Percentiles rank a stretch among this genome's conserved stretches.
Evolutionary conservation across 1,284 basidiomycete species (phyloP).

Genomic region (Ustilago bromivora): DNA sequence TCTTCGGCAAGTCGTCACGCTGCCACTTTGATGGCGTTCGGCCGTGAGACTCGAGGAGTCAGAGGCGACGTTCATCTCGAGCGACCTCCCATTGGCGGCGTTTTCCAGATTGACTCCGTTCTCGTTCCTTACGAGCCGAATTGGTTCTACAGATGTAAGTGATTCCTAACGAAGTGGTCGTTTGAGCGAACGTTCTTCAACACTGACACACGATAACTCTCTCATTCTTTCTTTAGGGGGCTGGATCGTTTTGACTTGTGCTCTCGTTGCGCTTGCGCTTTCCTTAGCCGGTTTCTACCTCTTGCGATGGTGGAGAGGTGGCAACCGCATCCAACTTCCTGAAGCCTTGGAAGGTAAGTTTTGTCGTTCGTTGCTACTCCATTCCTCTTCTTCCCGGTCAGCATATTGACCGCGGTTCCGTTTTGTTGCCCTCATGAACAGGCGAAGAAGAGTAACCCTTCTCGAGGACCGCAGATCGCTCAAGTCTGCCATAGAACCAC

Average conservation of each 20-base stretch:
- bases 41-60: conserved; percentile 76
- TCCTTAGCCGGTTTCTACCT: conserved; percentile 6
- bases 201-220: not conserved
- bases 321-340: conserved; percentile 35
- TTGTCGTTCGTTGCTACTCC: not conserved
- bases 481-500: not conserved
- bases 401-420: not conserved
- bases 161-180: not conserved
- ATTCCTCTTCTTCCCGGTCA: not conserved
- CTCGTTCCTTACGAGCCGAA: conserved; percentile 84
- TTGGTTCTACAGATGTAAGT: conserved; percentile 65
- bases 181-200: not conserved
- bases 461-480: not conserved
- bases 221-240: conserved; percentile 26
- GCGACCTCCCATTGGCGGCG: conserved; percentile 73
- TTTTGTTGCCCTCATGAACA: conserved; percentile 2
- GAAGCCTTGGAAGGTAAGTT: conserved; percentile 42
- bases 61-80: conserved; percentile 10
- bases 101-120: conserved; percentile 86
- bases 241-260: conserved; percentile 33
- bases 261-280: not conserved
- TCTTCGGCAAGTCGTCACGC: conserved; percentile 77
- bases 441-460: conserved; percentile 5
- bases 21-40: conserved; percentile 83
- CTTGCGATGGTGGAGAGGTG: conserved; percentile 42